Evolutionary conservation across 2,329 filamentous ascomycete species (phyloP).

Genomic region (Fusarium brachygibbosum): DNA sequence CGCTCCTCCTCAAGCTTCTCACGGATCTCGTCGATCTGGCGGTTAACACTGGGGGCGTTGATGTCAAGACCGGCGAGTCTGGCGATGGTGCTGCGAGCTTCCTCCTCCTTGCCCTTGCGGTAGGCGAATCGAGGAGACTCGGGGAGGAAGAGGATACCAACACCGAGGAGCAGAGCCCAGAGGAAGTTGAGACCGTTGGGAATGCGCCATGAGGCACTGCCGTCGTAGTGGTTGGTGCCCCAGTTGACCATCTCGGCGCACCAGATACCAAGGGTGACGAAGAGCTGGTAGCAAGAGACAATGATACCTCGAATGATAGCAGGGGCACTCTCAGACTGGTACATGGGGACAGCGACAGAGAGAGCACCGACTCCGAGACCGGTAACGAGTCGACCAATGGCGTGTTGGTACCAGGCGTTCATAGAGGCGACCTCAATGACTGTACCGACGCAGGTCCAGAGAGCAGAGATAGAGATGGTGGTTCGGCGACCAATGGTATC

Average conservation of each 20-base stretch:
- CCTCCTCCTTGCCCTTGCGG: conserved; percentile 60
- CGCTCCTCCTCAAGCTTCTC: conserved; percentile 63
- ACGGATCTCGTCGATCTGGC: conserved; percentile 66
- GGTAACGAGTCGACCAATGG: conserved; percentile 74
- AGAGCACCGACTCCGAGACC: conserved; percentile 75
- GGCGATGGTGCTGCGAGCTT: conserved; percentile 64
- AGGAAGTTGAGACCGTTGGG: conserved; percentile 69
- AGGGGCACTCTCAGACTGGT: conserved; percentile 75
- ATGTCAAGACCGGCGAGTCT: conserved; percentile 59
- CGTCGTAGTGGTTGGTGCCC: conserved; percentile 64
- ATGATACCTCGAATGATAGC: conserved; percentile 74
- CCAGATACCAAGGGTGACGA: conserved; percentile 78
- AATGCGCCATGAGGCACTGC: conserved; percentile 72
- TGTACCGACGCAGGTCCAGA: conserved; percentile 74
- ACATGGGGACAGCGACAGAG: conserved; percentile 76
- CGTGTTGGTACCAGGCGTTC: conserved; percentile 72
- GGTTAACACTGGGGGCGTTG: conserved; percentile 58
- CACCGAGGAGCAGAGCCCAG: conserved; percentile 67
- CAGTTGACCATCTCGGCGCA: conserved; percentile 70
- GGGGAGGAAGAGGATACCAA: conserved; percentile 66
- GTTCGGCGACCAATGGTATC: conserved; percentile 72
- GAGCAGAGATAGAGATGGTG: conserved; percentile 72
- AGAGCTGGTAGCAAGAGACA: conserved; percentile 75
- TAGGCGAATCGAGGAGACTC: conserved; percentile 68
- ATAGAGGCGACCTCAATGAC: conserved; percentile 72